A percentile compares a stretch with the other conserved stretches of the same genome.
Conservation (phyloP, 768 basidiomycete genomes). For the Psilocybe subaeruginosa region DNA sequence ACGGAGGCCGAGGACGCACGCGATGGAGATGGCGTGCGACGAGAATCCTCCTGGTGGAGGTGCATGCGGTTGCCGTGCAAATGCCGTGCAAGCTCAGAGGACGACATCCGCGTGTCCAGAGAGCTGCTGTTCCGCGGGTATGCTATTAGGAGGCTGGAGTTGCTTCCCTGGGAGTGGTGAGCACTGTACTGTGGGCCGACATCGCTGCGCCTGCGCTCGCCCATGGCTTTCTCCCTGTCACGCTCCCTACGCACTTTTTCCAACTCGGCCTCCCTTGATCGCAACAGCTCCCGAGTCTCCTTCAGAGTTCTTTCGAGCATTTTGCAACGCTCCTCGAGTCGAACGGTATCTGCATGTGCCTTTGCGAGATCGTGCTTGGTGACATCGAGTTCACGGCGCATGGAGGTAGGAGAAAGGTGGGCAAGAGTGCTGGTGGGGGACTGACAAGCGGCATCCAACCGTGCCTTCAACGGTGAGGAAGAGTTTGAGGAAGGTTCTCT, state of each 20-base stretch:
- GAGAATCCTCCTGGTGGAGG: constrained; percentile 18
- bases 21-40: constrained; percentile 24
- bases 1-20: constrained; percentile 14
- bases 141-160: not conserved
- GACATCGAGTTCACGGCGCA: constrained; percentile 62
- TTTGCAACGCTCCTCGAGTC: constrained; percentile 64
- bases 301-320: constrained; percentile 64
- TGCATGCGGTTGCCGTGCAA: constrained; percentile 21
- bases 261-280: constrained; percentile 60
- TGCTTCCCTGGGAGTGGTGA: constrained; percentile 15
- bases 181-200: constrained; percentile 26
- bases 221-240: constrained; percentile 35
- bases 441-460: constrained; percentile 50
- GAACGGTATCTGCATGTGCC: constrained; percentile 54
- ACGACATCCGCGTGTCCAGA: constrained; percentile 34
- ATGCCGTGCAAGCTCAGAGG: constrained; percentile 27
- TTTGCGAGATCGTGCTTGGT: constrained; percentile 58
- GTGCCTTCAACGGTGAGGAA: constrained; percentile 45
- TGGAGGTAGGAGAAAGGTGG: constrained; percentile 40
- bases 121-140: constrained; percentile 25
- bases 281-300: constrained; percentile 65
- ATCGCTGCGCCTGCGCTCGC: constrained; percentile 35
- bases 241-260: constrained; percentile 49
- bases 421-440: constrained; percentile 44
- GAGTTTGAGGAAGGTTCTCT: constrained; percentile 29